These are phyloP conservation scores for Fusarium keratoplasticum DNA, from an alignment of 2,329 filamentous ascomycete genomes.

Conservation along the genomic window DNA sequence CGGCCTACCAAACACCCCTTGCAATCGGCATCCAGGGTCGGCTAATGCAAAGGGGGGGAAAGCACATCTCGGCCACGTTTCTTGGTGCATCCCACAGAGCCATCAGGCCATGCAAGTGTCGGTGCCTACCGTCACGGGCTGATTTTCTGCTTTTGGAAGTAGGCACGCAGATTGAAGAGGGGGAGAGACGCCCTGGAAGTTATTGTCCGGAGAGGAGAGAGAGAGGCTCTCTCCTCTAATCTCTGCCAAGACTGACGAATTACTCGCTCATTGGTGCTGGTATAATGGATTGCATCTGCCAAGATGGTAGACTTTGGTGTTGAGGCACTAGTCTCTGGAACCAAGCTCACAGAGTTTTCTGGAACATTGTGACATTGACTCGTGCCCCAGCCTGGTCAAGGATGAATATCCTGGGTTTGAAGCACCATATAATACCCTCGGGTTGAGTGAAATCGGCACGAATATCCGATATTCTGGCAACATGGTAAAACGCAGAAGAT, in stretches of 20 bases:
- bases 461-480: slow-evolving; percentile 3
- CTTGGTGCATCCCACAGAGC: background rate
- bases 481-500: background rate
- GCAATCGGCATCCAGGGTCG: slow-evolving; percentile 1
- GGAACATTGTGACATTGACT: slow-evolving; percentile 8
- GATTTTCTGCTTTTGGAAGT: slow-evolving; percentile 1
- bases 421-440: background rate
- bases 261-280: background rate
- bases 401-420: background rate
- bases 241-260: background rate
- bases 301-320: background rate
- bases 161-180: background rate
- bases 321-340: background rate
- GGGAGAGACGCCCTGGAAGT: background rate
- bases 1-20: background rate
- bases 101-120: slow-evolving; percentile 1
- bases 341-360: slow-evolving; percentile 4
- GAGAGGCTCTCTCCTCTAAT: background rate
- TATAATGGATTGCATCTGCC: background rate
- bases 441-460: slow-evolving; percentile 3
- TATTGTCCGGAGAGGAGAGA: background rate
- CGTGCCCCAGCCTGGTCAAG: background rate
- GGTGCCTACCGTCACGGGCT: background rate
- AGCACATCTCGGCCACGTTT: background rate
- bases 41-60: background rate